Evolutionary conservation across 805 yeast species (phyloP), one percentile per base, ranked within the genome.

Genomic region (Starmera dryadoides): DNA sequence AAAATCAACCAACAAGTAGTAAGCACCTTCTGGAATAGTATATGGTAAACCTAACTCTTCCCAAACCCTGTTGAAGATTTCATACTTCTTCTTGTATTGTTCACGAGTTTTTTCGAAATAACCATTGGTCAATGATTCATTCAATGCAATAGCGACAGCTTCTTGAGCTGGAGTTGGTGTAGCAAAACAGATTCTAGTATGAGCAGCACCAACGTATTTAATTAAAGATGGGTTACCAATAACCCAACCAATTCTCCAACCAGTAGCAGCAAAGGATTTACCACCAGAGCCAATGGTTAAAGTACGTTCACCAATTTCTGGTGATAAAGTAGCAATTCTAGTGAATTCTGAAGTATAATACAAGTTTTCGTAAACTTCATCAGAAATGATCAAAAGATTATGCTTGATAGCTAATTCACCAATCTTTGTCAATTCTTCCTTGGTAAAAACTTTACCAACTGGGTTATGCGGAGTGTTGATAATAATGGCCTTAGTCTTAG

Each of bases 171-270:
- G 97, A 15, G 95, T 79, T 34, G 96, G 96, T 1, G 88, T 76
- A 9, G 91, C 71, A 62, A 93, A 93, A 56, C 96, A 87, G 51
- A 93, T 91, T 62, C 98, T 76, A 2, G 96, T 87, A 62, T 93
- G 96, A 0, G 98, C 98, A 20, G 84, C 75, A 6, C 87, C 72
- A 5, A 81, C 95, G 56, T 85, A 86, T 48, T 82, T 79, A 52
- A 93, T 69, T 47, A 89, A 68, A 23, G 83, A 85, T n/a, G 84
- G 71, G 39, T 85, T 81, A 6, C 96, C 98, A 45, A 89, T 80
- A 30, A 91, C 73, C 94, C 95, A 93, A 39, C 98, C 98, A 38
- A 93, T 76, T 69, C 98, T 81, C 97, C 98, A 93, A 39, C 98
- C 98, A 11, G 98, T 93, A 33, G 96, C 96, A n/a, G 96, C 95